Evolutionary conservation across 2,329 filamentous ascomycete genomes (phyloP), one percentile per base, ranked within the genome.

Genomic region (Fusarium sororula): DNA sequence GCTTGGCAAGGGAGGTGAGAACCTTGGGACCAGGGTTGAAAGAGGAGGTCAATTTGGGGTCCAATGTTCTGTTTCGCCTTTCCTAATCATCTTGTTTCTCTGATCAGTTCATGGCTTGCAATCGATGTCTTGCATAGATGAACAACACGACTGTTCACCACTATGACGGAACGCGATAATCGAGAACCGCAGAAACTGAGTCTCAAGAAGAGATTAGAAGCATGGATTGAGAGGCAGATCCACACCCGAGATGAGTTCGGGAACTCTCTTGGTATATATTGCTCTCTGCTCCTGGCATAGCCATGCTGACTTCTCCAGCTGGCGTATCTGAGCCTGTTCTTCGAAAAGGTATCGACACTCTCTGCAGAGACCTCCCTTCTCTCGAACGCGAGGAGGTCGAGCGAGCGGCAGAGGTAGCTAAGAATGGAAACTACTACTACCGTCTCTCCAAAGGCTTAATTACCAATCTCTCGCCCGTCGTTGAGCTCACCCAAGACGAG

Each of bases 401-500:
- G 14, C 48, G 66, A 47, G 68, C 66, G 12, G 68, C 60, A 41
- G 68, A 70, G 30, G 68, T 70, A 38, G 54, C 60, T 17, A 70
- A 51, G 32, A 47, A 70, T 55, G 68, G 28, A 38, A 65, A 66
- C 5, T 47, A 70, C n/a, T 70, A 70, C 60, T 70, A 70, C 14
- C 32, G 32, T 37, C 35, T 70, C 13, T 70, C 68, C 30, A 70
- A 51, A 32, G 24, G 54, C 24, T 8, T 45, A 13, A 45, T 59
- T 24, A 24, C 22, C 20, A 70, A 65, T 18, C 24, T 12, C 12
- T 26, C 48, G 6, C 58, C 45, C 3, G 54, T 64, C 9, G 39
- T 69, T 37, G 37, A 48, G 12, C 70, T 72, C 32, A 45, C 37
- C 2, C 28, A 24, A 15, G 13, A 63, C 7, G 60, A 64, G 30